phyloP scores from a whole-genome alignment of 306 rosid genomes.

The Sphenostylis stenocarpa region DNA sequence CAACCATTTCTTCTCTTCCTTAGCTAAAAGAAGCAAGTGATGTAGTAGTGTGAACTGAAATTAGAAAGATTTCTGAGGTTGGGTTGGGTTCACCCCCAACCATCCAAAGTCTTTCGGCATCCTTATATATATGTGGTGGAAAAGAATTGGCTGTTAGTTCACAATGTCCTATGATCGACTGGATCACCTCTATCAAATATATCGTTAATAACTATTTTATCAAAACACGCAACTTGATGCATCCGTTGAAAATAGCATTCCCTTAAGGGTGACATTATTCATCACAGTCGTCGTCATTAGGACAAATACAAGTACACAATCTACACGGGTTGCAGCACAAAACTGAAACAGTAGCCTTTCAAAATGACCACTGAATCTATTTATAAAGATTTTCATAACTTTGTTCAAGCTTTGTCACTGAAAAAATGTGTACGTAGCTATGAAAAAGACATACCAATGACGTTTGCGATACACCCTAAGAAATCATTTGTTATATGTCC shows the following conservation, averaged over 20 bases:
- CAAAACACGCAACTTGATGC: slow-evolving; percentile 30
- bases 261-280: slow-evolving; percentile 32
- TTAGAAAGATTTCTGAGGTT: slow-evolving; percentile 11
- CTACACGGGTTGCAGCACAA: slow-evolving; percentile 25
- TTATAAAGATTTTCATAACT: slow-evolving; percentile 25
- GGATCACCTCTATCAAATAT: slow-evolving; percentile 13
- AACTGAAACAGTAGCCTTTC: slow-evolving; percentile 25
- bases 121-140: slow-evolving; percentile 40
- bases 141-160: neutral
- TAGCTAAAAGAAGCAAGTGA: slow-evolving; percentile 34
- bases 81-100: slow-evolving; percentile 32
- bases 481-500: neutral
- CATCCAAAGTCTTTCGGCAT: slow-evolving; percentile 28
- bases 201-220: slow-evolving; percentile 16
- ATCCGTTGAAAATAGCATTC: slow-evolving; percentile 31
- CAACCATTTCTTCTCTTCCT: slow-evolving; percentile 47
- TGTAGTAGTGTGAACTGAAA: slow-evolving; percentile 9
- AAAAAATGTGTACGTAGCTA: neutral
- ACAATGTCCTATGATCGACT: neutral
- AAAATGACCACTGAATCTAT: slow-evolving; percentile 34
- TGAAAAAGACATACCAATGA: slow-evolving; percentile 19
- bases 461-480: slow-evolving; percentile 6
- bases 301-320: slow-evolving; percentile 8
- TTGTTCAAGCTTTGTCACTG: neutral
- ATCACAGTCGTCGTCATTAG: slow-evolving; percentile 25